phyloP scores from a whole-genome alignment of 1,284 basidiomycete genomes.

The Leccinum pallidistipes region DNA sequence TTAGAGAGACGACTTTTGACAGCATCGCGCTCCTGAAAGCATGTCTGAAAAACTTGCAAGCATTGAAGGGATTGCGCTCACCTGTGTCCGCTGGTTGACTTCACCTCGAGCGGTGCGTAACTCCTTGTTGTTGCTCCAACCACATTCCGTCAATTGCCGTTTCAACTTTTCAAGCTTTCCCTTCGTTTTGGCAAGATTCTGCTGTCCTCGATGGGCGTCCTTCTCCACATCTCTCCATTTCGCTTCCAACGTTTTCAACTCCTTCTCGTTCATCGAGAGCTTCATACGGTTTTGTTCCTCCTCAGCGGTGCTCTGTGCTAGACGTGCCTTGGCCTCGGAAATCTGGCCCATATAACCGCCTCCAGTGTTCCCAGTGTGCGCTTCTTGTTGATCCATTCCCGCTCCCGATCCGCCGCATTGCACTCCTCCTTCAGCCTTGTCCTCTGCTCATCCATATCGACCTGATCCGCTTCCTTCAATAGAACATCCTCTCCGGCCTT shows the following conservation, averaged over 20 bases:
- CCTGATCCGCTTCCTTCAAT: slow-evolving; percentile 46
- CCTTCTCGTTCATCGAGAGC: slow-evolving; percentile 79
- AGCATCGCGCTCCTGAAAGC: no score
- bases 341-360: slow-evolving; percentile 39
- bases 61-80: no score
- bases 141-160: slow-evolving; percentile 58
- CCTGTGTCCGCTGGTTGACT: no score
- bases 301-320: no score
- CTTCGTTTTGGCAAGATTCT: slow-evolving; percentile 64
- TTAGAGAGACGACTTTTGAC: no score
- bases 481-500: slow-evolving; percentile 57
- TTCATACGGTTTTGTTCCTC: slow-evolving; percentile 43
- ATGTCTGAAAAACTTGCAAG: no score
- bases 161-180: slow-evolving; percentile 61
- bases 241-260: slow-evolving; percentile 77
- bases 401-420: slow-evolving; percentile 51
- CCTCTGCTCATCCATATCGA: slow-evolving; percentile 49
- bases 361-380: slow-evolving; percentile 51
- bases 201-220: slow-evolving; percentile 77
- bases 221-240: slow-evolving; percentile 85
- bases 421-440: slow-evolving; percentile 50
- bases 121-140: slow-evolving; percentile 79
- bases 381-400: slow-evolving; percentile 43
- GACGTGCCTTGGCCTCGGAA: no score
- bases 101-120: slow-evolving; percentile 52